phyloP scores from a whole-genome alignment of 2,329 filamentous ascomycete genomes.

The Cercospora sp. region DNA sequence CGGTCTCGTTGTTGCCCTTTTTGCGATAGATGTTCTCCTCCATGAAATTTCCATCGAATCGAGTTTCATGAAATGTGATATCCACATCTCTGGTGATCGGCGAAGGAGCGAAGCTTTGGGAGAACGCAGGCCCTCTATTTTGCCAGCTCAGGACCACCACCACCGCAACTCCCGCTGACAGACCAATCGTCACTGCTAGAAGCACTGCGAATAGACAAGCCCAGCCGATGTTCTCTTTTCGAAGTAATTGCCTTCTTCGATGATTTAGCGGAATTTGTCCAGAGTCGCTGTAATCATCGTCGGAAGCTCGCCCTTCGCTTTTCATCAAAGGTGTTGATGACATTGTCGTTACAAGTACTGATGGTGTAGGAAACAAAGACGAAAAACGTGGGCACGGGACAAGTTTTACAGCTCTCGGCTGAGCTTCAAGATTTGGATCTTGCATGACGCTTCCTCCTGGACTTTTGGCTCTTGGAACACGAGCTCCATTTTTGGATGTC shows the following conservation, averaged over 20 bases:
- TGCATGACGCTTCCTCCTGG: neutral
- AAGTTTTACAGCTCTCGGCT: slow-evolving; percentile 4
- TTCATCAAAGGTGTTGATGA: slow-evolving; percentile 19
- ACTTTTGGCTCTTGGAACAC: neutral
- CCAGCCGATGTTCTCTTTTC: slow-evolving; percentile 23
- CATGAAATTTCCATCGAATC: slow-evolving; percentile 60
- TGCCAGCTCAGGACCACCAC: slow-evolving; percentile 18
- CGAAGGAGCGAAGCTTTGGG: slow-evolving; percentile 13
- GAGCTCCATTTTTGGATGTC: slow-evolving; percentile 12
- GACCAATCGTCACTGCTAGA: slow-evolving; percentile 22
- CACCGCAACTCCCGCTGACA: slow-evolving; percentile 21
- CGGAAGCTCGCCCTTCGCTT: slow-evolving; percentile 12
- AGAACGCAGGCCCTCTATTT: neutral
- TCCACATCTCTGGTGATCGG: slow-evolving; percentile 25
- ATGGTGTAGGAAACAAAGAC: neutral
- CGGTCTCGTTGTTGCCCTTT: slow-evolving; percentile 47
- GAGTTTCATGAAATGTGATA: slow-evolving; percentile 23
- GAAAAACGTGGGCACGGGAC: neutral
- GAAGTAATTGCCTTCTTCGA: slow-evolving; percentile 4
- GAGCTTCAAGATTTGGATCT: neutral
- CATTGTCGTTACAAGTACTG: slow-evolving; percentile 4
- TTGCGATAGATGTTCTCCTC: slow-evolving; percentile 56
- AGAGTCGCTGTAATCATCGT: slow-evolving; percentile 21
- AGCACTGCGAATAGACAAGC: slow-evolving; percentile 16
- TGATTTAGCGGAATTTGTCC: slow-evolving; percentile 12